Evolutionary conservation across 2,329 filamentous ascomycete species (phyloP).

Genomic region (Penicillium sp.): DNA sequence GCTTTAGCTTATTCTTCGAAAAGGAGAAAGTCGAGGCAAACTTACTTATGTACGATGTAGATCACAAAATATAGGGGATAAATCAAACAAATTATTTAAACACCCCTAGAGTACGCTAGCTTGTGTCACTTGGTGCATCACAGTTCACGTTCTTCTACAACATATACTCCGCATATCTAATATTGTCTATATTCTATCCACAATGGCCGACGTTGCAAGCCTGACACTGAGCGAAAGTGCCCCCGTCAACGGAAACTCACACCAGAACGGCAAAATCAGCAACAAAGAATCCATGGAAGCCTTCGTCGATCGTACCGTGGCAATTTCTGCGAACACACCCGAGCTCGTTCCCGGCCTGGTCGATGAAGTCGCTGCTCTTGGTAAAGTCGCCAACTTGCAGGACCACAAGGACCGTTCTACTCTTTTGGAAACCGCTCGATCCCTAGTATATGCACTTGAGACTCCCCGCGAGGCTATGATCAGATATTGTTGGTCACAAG

Average conservation of each 20-base stretch:
- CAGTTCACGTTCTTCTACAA: background rate
- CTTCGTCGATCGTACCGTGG: slow-evolving; percentile 11
- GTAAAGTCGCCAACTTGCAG: slow-evolving; percentile 2
- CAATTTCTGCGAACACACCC: slow-evolving; percentile 15
- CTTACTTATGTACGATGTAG: background rate
- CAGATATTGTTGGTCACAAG: slow-evolving; percentile 17
- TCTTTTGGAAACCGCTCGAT: slow-evolving; percentile 19
- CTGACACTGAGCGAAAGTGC: background rate
- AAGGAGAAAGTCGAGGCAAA: background rate
- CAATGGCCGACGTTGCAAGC: background rate
- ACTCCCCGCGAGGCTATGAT: slow-evolving; percentile 19
- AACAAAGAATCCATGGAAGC: background rate
- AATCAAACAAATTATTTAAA: background rate
- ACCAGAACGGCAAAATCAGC: background rate
- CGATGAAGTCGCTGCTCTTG: slow-evolving; percentile 10
- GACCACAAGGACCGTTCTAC: slow-evolving; percentile 12
- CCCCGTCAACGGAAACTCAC: background rate
- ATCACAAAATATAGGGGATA: background rate
- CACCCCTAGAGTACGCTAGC: background rate
- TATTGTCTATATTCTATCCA: background rate
- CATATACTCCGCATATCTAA: background rate
- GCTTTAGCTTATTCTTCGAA: background rate
- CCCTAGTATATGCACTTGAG: slow-evolving; percentile 17
- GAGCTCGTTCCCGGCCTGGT: slow-evolving; percentile 16
- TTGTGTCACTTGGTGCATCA: background rate